Evolutionary conservation across 257 asterid species (phyloP).

Genomic region (Knoxia roxburghii): DNA sequence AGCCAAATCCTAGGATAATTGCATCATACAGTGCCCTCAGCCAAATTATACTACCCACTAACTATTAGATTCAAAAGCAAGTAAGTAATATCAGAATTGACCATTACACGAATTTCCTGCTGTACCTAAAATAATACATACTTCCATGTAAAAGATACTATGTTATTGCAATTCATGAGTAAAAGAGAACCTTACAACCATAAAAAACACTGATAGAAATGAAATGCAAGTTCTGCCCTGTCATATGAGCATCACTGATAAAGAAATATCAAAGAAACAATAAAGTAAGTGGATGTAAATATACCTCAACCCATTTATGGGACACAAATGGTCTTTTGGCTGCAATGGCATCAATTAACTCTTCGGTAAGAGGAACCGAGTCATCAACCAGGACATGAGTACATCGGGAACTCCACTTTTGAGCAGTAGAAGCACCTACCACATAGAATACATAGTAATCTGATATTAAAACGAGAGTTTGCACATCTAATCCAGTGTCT

Average conservation of each 20-base stretch:
- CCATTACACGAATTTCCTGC: neutral
- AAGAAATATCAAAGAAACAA: neutral
- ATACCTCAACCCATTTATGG: slow-evolving; percentile 79
- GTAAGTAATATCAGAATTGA: neutral
- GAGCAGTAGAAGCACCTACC: slow-evolving; percentile 56
- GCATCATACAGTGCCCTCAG: neutral
- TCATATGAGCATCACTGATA: neutral
- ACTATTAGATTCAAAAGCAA: slow-evolving; percentile 6
- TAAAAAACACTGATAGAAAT: neutral
- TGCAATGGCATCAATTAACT: slow-evolving; percentile 51
- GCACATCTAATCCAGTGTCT: neutral
- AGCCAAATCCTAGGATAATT: no score
- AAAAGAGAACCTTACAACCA: neutral
- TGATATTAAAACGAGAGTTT: neutral
- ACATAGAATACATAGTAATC: neutral
- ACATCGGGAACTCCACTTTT: slow-evolving; percentile 58
- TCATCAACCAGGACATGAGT: slow-evolving; percentile 81
- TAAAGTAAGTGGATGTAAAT: slow-evolving; percentile 6
- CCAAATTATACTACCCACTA: neutral
- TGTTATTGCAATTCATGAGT: neutral
- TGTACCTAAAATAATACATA: neutral
- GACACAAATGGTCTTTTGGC: slow-evolving; percentile 52
- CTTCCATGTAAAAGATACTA: neutral
- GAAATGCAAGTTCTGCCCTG: neutral
- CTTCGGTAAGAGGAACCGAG: slow-evolving; percentile 43